These are phyloP conservation scores for Solanum hybrid DNA, from an alignment of 305 asterid species.

Conservation along the genomic window DNA sequence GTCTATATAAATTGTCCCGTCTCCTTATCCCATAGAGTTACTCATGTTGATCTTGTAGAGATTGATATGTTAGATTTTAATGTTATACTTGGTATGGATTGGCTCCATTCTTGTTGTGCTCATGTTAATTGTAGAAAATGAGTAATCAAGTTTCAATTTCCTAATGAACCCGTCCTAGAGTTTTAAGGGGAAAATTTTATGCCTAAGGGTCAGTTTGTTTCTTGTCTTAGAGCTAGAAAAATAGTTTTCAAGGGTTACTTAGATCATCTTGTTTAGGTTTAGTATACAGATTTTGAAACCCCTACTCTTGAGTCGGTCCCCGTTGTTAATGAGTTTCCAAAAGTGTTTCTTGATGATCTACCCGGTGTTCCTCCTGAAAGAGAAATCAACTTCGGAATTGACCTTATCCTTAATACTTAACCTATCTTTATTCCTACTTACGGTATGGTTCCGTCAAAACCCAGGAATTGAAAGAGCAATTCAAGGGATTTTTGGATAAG, in stretches of 20 bases:
- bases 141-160: background rate
- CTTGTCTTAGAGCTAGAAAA: background rate
- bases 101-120: background rate
- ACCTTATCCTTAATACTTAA: background rate
- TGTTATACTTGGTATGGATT: background rate
- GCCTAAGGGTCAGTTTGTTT: background rate
- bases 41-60: background rate
- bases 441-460: background rate
- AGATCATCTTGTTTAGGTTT: background rate
- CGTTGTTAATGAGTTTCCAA: background rate
- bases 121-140: too few species aligned
- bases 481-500: background rate
- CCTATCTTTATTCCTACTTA: background rate
- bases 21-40: background rate
- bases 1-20: background rate
- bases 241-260: background rate
- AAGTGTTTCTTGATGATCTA: too few species aligned
- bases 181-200: background rate
- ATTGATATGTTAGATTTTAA: too few species aligned
- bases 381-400: background rate
- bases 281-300: background rate
- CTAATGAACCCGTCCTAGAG: background rate
- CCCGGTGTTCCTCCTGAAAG: background rate
- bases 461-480: background rate
- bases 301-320: background rate